Evolutionary conservation across 2,329 filamentous ascomycete species (phyloP).

Genomic region (Xylariaceae sp.): DNA sequence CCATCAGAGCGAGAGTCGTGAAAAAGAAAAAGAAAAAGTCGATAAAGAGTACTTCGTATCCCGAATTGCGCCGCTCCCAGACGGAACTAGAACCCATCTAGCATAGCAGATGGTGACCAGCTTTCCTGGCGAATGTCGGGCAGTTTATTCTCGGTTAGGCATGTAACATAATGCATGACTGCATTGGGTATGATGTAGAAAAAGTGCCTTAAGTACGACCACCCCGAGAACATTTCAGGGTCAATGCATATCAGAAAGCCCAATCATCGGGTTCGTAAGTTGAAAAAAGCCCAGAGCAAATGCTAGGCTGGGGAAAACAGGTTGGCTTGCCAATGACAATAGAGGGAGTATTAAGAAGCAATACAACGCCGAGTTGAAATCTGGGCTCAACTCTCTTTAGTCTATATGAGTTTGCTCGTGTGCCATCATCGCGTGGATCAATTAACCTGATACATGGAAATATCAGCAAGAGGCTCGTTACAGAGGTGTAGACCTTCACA

Average conservation of each 20-base stretch:
- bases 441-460: constrained; percentile 22
- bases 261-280: constrained; percentile 8
- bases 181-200: constrained; percentile 5
- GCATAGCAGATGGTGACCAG: constrained; percentile 8
- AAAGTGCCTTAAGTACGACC: not conserved
- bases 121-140: constrained; percentile 3
- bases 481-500: not conserved
- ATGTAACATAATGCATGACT: not conserved
- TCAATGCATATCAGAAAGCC: not conserved
- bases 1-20: constrained; percentile 34
- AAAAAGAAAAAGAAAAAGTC: constrained; percentile 28
- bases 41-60: constrained; percentile 24
- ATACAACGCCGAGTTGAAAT: constrained; percentile 24
- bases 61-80: constrained; percentile 25
- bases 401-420: constrained; percentile 31
- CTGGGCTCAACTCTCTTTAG: constrained; percentile 29
- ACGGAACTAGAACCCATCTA: constrained; percentile 14
- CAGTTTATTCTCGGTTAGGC: constrained; percentile 9
- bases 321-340: constrained; percentile 13
- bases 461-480: not conserved
- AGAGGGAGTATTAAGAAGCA: constrained; percentile 30
- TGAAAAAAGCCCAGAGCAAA: constrained; percentile 16
- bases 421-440: constrained; percentile 19
- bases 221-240: constrained; percentile 1
- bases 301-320: constrained; percentile 20